Base-by-base conservation (phyloP, 805 yeast genomes). In the Ogataea methylovora region DNA sequence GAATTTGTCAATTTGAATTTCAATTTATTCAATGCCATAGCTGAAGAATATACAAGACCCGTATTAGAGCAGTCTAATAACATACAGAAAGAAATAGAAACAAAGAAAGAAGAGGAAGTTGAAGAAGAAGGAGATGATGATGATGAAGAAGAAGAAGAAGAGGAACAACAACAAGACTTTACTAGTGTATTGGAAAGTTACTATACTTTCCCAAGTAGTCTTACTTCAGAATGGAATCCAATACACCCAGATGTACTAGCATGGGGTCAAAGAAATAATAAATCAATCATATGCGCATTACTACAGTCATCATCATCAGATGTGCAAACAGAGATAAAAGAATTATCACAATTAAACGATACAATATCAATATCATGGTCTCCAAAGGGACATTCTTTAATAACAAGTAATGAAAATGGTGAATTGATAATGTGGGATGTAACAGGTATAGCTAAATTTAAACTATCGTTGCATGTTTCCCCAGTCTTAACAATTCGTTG, bases 341-440 rank as follows among this genome's bases (percentile, higher is more conserved):
- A 41, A 17, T 20, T 37, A 17, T 38, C 42, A 29, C 16, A 30
- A 10, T 30, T 54, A 24, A 51, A 55, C 1, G 48, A 46, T 30
- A 51, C 58, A 9, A 17, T 40, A 3, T 42, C 73, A 8, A 33
- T 53, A 3, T 38, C 50, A 3, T 85, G 94, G 94, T 71, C 84
- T 10, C 79, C 80, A 1, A 58, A 61, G 35, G 94, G 94, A 0
- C 61, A 70, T 27, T 45, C 66, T 11, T 54, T 86, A 3, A 65
- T 81, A 11, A 80, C 88, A 0, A 82, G 79, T 3, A 67, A 78
- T 2, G 73, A 69, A 35, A 69, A 69, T 47, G 95, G 95, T 11
- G 90, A 82, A 45, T 47, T 87, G 8, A 60, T 90, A 36, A 62
- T 84, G n/a, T 87, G 95, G 94, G 70, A 78, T 9, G 64, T 72